Percentiles rank a stretch among this genome's conserved stretches.
phyloP scores from a whole-genome alignment of 805 yeast genomes.

The Nakazawaea ernobii region DNA sequence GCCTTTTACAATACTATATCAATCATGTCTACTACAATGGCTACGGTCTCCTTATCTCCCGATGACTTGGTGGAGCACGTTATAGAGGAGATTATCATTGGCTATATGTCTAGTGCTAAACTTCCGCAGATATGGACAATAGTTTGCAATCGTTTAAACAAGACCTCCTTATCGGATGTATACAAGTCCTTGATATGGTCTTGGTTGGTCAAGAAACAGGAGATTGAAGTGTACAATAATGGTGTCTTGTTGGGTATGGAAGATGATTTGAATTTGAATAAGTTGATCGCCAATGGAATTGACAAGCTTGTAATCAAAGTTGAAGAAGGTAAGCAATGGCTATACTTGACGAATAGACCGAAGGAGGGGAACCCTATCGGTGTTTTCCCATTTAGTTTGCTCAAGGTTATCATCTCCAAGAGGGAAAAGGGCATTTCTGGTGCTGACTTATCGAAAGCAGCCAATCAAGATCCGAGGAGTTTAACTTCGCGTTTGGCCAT shows the following conservation, averaged over 20 bases:
- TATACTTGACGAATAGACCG: constrained; percentile 49
- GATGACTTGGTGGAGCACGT: constrained; percentile 27
- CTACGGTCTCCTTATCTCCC: constrained; percentile 19
- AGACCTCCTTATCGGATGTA: neutral
- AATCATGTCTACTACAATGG: neutral
- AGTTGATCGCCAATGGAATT: constrained; percentile 11
- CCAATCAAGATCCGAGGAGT: constrained; percentile 70
- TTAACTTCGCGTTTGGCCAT: constrained; percentile 56
- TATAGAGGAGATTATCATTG: constrained; percentile 29
- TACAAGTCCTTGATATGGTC: constrained; percentile 23
- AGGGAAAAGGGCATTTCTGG: constrained; percentile 56
- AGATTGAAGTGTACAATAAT: constrained; percentile 16
- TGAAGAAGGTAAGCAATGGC: constrained; percentile 51
- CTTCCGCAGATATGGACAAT: constrained; percentile 28
- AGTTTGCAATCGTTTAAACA: constrained; percentile 12
- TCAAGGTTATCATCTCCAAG: constrained; percentile 54
- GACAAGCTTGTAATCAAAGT: constrained; percentile 28
- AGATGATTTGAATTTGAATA: neutral
- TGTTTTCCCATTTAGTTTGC: constrained; percentile 45
- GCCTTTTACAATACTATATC: too few species aligned
- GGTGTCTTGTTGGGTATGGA: constrained; percentile 6
- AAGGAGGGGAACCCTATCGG: constrained; percentile 50
- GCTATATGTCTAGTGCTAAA: constrained; percentile 26
- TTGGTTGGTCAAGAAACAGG: constrained; percentile 28
- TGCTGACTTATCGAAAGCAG: constrained; percentile 44